Conservation (phyloP, 106 monocot species). For the Gastrodia elata region DNA sequence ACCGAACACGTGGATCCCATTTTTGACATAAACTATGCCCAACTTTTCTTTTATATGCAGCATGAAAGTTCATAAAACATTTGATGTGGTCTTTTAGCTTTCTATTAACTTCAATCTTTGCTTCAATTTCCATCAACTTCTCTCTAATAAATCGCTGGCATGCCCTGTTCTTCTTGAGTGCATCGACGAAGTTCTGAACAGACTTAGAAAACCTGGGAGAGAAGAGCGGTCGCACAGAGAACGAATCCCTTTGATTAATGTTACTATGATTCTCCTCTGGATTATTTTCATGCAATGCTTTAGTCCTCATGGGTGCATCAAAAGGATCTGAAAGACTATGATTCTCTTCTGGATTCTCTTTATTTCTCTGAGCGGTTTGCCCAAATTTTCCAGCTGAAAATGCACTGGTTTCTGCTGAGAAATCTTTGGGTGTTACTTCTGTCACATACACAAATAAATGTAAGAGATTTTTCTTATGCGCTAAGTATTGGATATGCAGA, state of each 20-base stretch:
- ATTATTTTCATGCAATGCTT: neutral
- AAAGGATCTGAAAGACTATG: slow-evolving; percentile 9
- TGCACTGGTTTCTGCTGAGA: slow-evolving; percentile 12
- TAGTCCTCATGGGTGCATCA: neutral
- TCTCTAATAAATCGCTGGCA: slow-evolving; percentile 77
- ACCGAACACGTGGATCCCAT: slow-evolving; percentile 64
- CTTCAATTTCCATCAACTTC: slow-evolving; percentile 80
- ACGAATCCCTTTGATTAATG: slow-evolving; percentile 9
- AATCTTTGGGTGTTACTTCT: neutral
- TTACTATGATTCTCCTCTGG: neutral
- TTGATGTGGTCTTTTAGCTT: slow-evolving; percentile 60
- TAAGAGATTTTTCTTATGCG: slow-evolving; percentile 3
- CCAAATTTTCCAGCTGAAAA: slow-evolving; percentile 9
- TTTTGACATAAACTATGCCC: slow-evolving; percentile 31
- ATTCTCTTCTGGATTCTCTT: neutral
- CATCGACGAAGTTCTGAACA: slow-evolving; percentile 59
- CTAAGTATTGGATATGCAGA: neutral
- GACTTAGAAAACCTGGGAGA: slow-evolving; percentile 47
- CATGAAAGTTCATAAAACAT: slow-evolving; percentile 77
- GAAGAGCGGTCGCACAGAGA: neutral
- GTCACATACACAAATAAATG: slow-evolving; percentile 18
- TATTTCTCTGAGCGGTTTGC: neutral
- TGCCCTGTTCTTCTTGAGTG: slow-evolving; percentile 76
- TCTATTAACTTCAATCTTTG: slow-evolving; percentile 79
- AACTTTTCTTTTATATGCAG: slow-evolving; percentile 34